phyloP scores from a whole-genome alignment of 2,329 filamentous ascomycete species.

The Coniella vitis region DNA sequence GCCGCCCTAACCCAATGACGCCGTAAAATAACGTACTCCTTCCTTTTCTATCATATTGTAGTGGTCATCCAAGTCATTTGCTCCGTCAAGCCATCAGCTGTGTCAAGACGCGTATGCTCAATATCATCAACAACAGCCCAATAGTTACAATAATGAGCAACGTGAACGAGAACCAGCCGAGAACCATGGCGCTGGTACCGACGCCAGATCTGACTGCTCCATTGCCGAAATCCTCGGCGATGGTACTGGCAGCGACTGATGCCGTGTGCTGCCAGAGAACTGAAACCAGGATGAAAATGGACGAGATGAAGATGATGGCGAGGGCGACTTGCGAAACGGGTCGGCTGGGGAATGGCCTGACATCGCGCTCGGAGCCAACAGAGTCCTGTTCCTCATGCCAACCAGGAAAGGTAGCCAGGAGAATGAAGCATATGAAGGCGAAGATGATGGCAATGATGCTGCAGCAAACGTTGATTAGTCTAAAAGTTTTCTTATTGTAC shows the following conservation, averaged over 20 bases:
- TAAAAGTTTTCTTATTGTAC: neutral
- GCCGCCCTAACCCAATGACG: too few relatives aligned
- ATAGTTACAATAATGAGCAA: constrained; percentile 93
- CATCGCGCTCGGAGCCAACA: constrained; percentile 75
- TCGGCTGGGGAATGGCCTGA: constrained; percentile 88
- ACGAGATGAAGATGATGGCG: constrained; percentile 79
- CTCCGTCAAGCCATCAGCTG: constrained; percentile 40
- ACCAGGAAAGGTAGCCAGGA: constrained; percentile 92
- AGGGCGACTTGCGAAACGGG: constrained; percentile 89
- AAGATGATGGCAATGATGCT: constrained; percentile 97
- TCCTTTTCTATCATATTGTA: too few relatives aligned
- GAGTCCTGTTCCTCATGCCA: constrained; percentile 91
- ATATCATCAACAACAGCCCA: constrained; percentile 89
- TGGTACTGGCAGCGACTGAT: constrained; percentile 87
- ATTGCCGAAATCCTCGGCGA: constrained; percentile 88
- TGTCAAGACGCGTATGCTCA: constrained; percentile 78
- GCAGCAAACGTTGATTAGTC: neutral
- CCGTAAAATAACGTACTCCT: too few relatives aligned
- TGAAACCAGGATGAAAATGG: constrained; percentile 66
- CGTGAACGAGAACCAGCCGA: constrained; percentile 96
- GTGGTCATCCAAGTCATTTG: neutral
- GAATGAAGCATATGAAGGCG: constrained; percentile 89
- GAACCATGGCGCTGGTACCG: constrained; percentile 89
- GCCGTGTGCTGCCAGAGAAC: constrained; percentile 91
- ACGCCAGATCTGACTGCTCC: constrained; percentile 81